Evolutionary conservation across 176 grass and related monocot species (phyloP), one percentile per base, ranked within the genome.

Genomic region (Eremochloa ophiuroides): DNA sequence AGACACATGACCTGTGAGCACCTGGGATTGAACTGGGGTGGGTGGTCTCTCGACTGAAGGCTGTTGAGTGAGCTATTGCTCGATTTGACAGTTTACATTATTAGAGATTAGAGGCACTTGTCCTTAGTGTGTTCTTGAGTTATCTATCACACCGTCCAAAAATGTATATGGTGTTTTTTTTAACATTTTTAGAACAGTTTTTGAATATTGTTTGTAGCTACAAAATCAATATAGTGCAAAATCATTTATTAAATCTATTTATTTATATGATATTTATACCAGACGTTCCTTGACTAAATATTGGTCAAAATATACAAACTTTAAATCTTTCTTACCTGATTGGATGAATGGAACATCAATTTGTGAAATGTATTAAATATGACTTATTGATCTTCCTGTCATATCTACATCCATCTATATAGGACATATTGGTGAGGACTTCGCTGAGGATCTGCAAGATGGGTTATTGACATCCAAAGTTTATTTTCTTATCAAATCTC

Each of bases 391-490:
- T 58, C 47, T 20, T 66, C 27, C 37, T 41, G 27, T 74, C 4
- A 1, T 65, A 85, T 85, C 83, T 53, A 48, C 4, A 66, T 47
- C 41, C n/a, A 17, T 18, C 23, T 15, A 47, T 87, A 15, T 81
- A 97, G 94, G 75, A 53, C 35, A 7, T 69, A 68, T 93, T 76
- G 88, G 91, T 34, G 80, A 87, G 35, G 80, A 93, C 79, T 77
- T 93, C 1, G 61, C 47, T 44, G 69, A 71, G 7, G 80, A 87
- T 76, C 17, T 87, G 39, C 73, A 83, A 73, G 64, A 87, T 81
- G 88, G 86, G 13, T 77, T 93, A 58, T 82, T 97, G 69, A 75
- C 86, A 17, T 30, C 91, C 28, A 93, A 91, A 91, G 76, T 93
- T 69, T 59, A 83, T 73, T 80, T 87, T 82, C 94, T 97, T 69